These are phyloP conservation scores for Oemleria cerasiformis DNA, from an alignment of 306 rosid genomes.

Conservation along the genomic window DNA sequence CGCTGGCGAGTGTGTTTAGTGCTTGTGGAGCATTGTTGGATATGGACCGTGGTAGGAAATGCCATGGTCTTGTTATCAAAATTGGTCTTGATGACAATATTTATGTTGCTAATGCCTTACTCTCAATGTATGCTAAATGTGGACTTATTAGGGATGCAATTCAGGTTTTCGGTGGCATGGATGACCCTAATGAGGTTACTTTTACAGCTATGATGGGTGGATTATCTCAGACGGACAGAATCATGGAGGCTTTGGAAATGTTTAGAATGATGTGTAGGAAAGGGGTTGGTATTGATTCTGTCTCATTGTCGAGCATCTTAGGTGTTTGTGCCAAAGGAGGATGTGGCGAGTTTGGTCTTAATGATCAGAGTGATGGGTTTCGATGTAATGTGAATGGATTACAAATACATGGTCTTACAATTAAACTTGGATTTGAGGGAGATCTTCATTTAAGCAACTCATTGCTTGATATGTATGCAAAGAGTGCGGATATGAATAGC, in stretches of 20 bases:
- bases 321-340: constrained; percentile 53
- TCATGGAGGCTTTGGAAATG: constrained; percentile 45
- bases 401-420: constrained; percentile 47
- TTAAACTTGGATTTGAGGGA: constrained; percentile 60
- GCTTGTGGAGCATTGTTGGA: constrained; percentile 45
- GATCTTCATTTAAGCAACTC: constrained; percentile 70
- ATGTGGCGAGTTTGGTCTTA: constrained; percentile 28
- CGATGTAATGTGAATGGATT: constrained; percentile 37
- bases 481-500: constrained; percentile 53
- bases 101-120: constrained; percentile 54
- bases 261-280: constrained; percentile 60
- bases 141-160: constrained; percentile 49
- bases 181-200: constrained; percentile 69
- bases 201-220: constrained; percentile 74
- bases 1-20: constrained; percentile 62
- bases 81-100: constrained; percentile 51
- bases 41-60: constrained; percentile 47
- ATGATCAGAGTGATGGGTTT: constrained; percentile 24
- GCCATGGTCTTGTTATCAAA: constrained; percentile 60
- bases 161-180: constrained; percentile 46
- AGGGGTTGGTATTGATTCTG: constrained; percentile 54
- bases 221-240: constrained; percentile 15
- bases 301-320: constrained; percentile 60
- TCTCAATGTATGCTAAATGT: constrained; percentile 63
- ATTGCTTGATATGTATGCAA: constrained; percentile 71